These are phyloP conservation scores for Phaeosphaeria sp. DNA, from an alignment of 2,329 filamentous ascomycete genomes.

Conservation along the genomic window DNA sequence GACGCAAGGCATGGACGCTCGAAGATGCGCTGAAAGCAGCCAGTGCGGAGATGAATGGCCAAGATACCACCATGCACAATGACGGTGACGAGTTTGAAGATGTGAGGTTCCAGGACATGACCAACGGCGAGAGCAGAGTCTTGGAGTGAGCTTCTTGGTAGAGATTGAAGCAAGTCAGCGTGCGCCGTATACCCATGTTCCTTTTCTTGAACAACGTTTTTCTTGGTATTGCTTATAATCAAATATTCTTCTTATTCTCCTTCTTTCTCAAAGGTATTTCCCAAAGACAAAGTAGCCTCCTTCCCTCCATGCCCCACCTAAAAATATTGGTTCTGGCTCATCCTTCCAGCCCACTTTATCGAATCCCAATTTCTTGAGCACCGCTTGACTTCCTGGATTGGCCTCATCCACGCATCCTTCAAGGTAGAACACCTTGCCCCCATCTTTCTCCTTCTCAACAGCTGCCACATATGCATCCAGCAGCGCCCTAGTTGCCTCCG, in stretches of 20 bases:
- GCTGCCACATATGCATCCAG: slow-evolving; percentile 19
- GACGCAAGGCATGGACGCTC: slow-evolving; percentile 50
- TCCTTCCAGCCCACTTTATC: slow-evolving; percentile 28
- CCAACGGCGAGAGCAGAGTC: slow-evolving; percentile 63
- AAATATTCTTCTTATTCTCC: background rate
- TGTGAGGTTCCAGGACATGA: slow-evolving; percentile 59
- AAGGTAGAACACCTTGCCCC: slow-evolving; percentile 23
- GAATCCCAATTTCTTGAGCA: slow-evolving; percentile 36
- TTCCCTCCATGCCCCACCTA: slow-evolving; percentile 32
- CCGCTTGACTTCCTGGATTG: slow-evolving; percentile 27
- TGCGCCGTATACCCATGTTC: background rate
- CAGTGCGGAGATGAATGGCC: slow-evolving; percentile 50
- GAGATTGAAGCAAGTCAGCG: background rate
- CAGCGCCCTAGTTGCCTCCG: slow-evolving; percentile 28
- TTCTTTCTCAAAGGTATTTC: slow-evolving; percentile 14
- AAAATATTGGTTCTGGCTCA: slow-evolving; percentile 23
- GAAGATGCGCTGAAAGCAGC: slow-evolving; percentile 58
- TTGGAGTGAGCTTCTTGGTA: slow-evolving; percentile 44
- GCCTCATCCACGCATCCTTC: slow-evolving; percentile 30
- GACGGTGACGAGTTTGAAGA: slow-evolving; percentile 48
- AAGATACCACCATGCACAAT: slow-evolving; percentile 27
- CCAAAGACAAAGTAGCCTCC: slow-evolving; percentile 31
- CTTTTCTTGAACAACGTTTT: background rate
- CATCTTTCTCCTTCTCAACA: slow-evolving; percentile 6
- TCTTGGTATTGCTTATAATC: background rate